Base-by-base conservation (phyloP, 2,329 filamentous ascomycete species). In the Scedosporium dehoogii region DNA sequence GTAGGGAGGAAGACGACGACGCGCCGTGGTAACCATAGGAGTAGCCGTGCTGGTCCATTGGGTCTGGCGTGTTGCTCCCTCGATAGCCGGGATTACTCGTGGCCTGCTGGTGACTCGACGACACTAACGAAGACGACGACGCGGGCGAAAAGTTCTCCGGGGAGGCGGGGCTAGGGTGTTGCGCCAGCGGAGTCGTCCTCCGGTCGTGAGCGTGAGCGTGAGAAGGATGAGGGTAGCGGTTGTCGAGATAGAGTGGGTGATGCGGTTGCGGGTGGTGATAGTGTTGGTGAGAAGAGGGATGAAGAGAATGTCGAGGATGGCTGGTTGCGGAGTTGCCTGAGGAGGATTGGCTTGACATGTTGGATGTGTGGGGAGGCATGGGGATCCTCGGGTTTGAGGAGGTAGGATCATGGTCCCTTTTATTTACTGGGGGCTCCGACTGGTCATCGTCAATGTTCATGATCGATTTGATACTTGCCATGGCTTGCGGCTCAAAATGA, bases 31-130 rank as follows among this genome's bases (percentile, higher is more conserved):
- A 68, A 63, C 65, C 65, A 58, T 71, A 68, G 58, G 62, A 59
- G 21, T 70, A 65, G 16, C 65, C 66, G 63, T 73, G 71, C 6
- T 69, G 74, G 66, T 83, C 80, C 78, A 81, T 81, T 57, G 79
- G 77, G 66, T 81, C 79, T 66, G 73, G 72, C 64, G 77, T 73
- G 68, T 75, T 78, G 71, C 79, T 82, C 67, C 69, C 73, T 60
- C 74, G 74, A 57, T 75, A 74, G 65, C 68, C 71, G 44, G 65
- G 60, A 63, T 64, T 65, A 65, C 71, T 69, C 69, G 33, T n/a
- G 27, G 18, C 27, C 27, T 29, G 12, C 27, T 55, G 59, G 12
- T 21, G 46, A n/a, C 46, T 53, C 16, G 59, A 55, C 7, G 57
- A 58, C 14, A 53, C n/a, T 12, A 29, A 29, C 29, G 59, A 61